A percentile compares a stretch with the other conserved stretches of the same genome.
phyloP scores from a whole-genome alignment of 2,329 filamentous ascomycete genomes.

The Myriosclerotinia scirpicola region DNA sequence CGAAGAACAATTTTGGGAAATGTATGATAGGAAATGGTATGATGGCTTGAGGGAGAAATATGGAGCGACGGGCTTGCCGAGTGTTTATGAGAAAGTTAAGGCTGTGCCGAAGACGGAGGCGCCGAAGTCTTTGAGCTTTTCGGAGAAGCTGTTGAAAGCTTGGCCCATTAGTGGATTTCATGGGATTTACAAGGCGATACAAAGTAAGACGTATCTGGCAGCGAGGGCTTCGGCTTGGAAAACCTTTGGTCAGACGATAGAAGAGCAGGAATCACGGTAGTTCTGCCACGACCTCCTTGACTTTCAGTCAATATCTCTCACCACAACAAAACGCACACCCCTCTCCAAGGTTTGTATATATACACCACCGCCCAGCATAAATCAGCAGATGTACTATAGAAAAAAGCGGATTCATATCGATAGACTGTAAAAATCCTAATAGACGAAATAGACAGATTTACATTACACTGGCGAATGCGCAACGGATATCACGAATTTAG shows the following conservation, averaged over 20 bases:
- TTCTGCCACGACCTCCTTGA: no score
- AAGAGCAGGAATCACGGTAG: not conserved
- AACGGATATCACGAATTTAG: no score
- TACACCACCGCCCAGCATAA: not conserved
- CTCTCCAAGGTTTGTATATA: not conserved
- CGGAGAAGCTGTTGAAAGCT: conserved; percentile 47
- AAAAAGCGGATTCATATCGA: no score
- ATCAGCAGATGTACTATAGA: not conserved
- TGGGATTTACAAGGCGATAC: conserved; percentile 59
- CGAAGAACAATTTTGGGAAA: conserved; percentile 67
- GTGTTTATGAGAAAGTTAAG: conserved; percentile 69
- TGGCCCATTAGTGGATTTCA: conserved; percentile 60
- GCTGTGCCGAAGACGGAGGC: conserved; percentile 50
- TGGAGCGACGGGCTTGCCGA: conserved; percentile 60
- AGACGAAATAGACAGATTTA: no score
- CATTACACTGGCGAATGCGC: no score
- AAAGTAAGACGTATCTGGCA: conserved; percentile 45
- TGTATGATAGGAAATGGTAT: conserved; percentile 62
- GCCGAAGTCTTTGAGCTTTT: conserved; percentile 47
- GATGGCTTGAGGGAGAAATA: conserved; percentile 63
- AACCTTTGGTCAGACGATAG: not conserved
- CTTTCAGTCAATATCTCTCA: not conserved
- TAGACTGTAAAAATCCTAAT: no score
- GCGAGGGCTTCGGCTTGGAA: conserved; percentile 37
- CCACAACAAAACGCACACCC: not conserved